Evolutionary conservation across 352 stramenopile genomes (phyloP).

Genomic region (Globisporangium emineosum): DNA sequence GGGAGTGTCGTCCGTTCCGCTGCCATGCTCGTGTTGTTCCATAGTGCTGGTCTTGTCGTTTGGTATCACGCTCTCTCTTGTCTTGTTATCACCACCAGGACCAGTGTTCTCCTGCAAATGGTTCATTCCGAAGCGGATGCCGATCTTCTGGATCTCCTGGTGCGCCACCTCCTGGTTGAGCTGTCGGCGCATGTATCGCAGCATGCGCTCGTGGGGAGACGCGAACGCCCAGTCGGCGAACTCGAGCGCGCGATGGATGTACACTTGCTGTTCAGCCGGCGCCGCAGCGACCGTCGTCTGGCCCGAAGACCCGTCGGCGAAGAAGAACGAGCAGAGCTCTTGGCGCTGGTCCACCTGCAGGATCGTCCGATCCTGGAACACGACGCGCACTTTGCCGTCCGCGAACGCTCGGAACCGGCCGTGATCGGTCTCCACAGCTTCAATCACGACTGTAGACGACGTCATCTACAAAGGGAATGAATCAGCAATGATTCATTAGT

Average conservation of each 20-base stretch:
- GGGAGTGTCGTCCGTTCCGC: slow-evolving; percentile 9
- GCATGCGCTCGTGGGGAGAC: slow-evolving; percentile 48
- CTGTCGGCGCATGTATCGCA: slow-evolving; percentile 31
- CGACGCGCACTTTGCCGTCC: slow-evolving; percentile 57
- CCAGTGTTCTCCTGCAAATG: neutral
- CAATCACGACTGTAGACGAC: slow-evolving; percentile 17
- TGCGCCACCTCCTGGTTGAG: slow-evolving; percentile 26
- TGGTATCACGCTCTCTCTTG: slow-evolving; percentile 2
- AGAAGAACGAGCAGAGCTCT: slow-evolving; percentile 49
- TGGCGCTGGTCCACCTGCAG: slow-evolving; percentile 39
- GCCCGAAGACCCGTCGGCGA: slow-evolving; percentile 35
- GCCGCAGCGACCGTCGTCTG: slow-evolving; percentile 40
- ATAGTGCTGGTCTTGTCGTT: neutral
- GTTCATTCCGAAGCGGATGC: slow-evolving; percentile 42
- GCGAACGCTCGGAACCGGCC: slow-evolving; percentile 67
- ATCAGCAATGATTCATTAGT: neutral
- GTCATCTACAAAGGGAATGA: neutral
- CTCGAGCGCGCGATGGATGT: slow-evolving; percentile 51
- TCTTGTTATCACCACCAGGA: neutral
- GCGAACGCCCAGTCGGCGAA: slow-evolving; percentile 70
- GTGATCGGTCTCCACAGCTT: slow-evolving; percentile 41
- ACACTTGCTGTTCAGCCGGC: slow-evolving; percentile 34
- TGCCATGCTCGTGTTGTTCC: neutral
- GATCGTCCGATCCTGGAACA: slow-evolving; percentile 73
- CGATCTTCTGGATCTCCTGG: slow-evolving; percentile 43